phyloP scores from a whole-genome alignment of 2,329 filamentous ascomycete species.

The Hypoxylon sp. region DNA sequence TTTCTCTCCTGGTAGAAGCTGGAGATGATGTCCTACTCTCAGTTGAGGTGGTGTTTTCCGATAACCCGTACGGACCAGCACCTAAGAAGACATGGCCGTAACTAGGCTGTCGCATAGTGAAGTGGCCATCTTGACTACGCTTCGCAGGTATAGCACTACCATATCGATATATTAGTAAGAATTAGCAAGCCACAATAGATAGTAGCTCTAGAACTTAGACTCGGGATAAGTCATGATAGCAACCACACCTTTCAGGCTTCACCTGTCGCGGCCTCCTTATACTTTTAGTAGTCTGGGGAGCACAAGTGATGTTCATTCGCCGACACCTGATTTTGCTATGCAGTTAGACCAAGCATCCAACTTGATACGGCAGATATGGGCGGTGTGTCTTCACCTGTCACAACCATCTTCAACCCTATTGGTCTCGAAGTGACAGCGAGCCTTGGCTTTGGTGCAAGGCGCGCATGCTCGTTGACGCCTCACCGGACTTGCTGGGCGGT shows the following conservation, averaged over 20 bases:
- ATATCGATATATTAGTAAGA: conserved; percentile 22
- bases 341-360: conserved; percentile 8
- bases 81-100: conserved; percentile 26
- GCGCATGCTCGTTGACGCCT: conserved; percentile 49
- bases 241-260: conserved; percentile 41
- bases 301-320: conserved; percentile 45
- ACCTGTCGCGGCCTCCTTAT: conserved; percentile 49
- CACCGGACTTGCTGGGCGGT: conserved; percentile 44
- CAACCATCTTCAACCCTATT: conserved; percentile 45
- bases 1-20: conserved; percentile 3
- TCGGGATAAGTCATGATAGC: not conserved
- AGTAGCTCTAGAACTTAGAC: not conserved
- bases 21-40: conserved; percentile 24
- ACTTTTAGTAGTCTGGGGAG: conserved; percentile 48
- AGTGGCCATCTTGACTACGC: not conserved
- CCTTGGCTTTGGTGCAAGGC: conserved; percentile 49
- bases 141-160: conserved; percentile 10
- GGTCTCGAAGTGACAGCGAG: conserved; percentile 48
- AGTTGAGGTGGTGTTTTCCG: not conserved
- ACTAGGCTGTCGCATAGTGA: conserved; percentile 8
- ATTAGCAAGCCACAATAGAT: not conserved
- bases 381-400: conserved; percentile 40
- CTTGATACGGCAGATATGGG: not conserved
- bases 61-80: conserved; percentile 22
- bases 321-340: conserved; percentile 43